These are phyloP conservation scores for Aspergillus transmontanensis DNA, from an alignment of 2,329 filamentous ascomycete genomes.

Conservation along the genomic window DNA sequence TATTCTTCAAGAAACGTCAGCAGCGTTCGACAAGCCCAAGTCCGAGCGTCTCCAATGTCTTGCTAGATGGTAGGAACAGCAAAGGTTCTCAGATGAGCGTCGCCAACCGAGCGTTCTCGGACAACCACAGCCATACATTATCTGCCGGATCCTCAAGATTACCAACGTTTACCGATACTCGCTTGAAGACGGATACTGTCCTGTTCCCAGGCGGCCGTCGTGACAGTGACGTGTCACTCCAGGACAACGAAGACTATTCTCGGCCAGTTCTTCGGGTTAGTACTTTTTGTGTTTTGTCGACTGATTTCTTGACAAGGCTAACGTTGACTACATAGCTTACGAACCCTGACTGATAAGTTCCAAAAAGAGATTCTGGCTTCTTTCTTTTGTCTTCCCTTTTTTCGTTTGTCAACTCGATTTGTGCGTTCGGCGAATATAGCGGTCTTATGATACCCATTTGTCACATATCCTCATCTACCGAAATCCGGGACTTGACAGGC, in stretches of 20 bases:
- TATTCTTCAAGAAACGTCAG: conserved; percentile 43
- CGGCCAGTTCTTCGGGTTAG: conserved; percentile 47
- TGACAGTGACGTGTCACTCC: conserved; percentile 48
- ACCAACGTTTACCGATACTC: conserved; percentile 45
- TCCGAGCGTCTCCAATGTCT: conserved; percentile 32
- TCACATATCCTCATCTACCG: conserved; percentile 30
- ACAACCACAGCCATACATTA: conserved; percentile 28
- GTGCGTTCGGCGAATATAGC: conserved; percentile 33
- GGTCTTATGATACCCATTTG: conserved; percentile 45
- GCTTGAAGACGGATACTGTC: conserved; percentile 46
- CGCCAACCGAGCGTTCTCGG: conserved; percentile 34
- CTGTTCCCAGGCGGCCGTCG: conserved; percentile 46
- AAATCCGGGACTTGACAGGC: background rate
- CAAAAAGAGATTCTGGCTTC: conserved; percentile 13
- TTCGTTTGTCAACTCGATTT: conserved; percentile 29
- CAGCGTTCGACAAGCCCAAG: conserved; percentile 31
- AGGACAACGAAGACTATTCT: conserved; percentile 53
- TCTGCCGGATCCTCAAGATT: conserved; percentile 30
- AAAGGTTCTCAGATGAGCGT: conserved; percentile 40
- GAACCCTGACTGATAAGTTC: conserved; percentile 36
- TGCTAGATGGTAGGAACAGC: conserved; percentile 34
- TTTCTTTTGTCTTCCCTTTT: conserved; percentile 19
- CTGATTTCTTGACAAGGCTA: conserved; percentile 14
- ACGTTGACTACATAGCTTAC: conserved; percentile 29
- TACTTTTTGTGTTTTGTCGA: background rate